These are phyloP conservation scores for Penicillium brasilianum DNA, from an alignment of 2,329 filamentous ascomycete genomes.

Conservation along the genomic window DNA sequence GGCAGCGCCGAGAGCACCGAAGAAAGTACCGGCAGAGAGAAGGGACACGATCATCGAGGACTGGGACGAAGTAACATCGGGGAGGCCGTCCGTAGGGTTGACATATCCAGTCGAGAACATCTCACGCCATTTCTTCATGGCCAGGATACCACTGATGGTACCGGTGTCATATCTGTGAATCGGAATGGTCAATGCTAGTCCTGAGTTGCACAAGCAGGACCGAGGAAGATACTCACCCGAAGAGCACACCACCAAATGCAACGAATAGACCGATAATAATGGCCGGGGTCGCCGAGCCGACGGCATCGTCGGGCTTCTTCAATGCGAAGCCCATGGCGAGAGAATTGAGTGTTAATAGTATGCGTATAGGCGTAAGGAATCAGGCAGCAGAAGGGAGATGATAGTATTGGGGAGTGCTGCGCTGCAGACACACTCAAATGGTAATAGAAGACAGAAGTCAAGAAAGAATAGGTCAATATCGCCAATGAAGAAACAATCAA, in stretches of 20 bases:
- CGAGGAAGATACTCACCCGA: constrained; percentile 50
- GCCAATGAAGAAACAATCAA: background rate
- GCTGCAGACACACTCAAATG: constrained; percentile 9
- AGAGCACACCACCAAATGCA: constrained; percentile 63
- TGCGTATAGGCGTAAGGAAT: background rate
- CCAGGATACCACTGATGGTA: constrained; percentile 59
- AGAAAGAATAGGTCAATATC: constrained; percentile 12
- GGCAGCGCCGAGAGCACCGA: constrained; percentile 59
- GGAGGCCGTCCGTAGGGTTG: constrained; percentile 46
- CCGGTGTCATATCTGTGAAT: constrained; percentile 55
- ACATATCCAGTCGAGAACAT: constrained; percentile 42
- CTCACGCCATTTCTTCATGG: constrained; percentile 52
- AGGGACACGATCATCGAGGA: constrained; percentile 32
- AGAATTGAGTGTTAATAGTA: background rate
- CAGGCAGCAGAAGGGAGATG: background rate
- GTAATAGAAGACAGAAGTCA: constrained; percentile 2
- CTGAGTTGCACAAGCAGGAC: background rate
- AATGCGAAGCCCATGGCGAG: constrained; percentile 49
- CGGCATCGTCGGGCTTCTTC: constrained; percentile 52
- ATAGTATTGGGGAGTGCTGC: constrained; percentile 7
- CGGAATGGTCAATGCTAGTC: background rate
- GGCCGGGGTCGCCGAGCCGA: constrained; percentile 54
- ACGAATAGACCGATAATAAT: constrained; percentile 63
- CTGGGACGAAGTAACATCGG: constrained; percentile 59
- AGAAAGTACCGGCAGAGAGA: constrained; percentile 71